Percentiles rank a stretch among this genome's conserved stretches.
These are phyloP conservation scores for Candida insectalens DNA, from an alignment of 805 yeast species.

Conservation along the genomic window DNA sequence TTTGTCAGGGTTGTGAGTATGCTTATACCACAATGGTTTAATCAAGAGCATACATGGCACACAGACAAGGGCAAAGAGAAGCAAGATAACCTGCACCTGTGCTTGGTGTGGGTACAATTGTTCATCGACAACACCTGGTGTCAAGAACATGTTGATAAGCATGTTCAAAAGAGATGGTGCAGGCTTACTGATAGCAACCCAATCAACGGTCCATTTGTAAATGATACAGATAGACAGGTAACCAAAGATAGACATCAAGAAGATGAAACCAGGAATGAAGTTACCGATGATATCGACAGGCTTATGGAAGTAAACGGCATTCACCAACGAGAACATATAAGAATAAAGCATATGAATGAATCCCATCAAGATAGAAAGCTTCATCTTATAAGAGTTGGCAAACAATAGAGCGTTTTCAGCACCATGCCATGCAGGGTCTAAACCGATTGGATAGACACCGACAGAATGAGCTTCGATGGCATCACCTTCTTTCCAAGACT, in stretches of 20 bases:
- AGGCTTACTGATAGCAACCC: constrained; percentile 66
- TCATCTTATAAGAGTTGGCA: constrained; percentile 96
- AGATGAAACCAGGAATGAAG: constrained; percentile 86
- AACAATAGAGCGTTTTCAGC: constrained; percentile 85
- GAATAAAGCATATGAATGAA: constrained; percentile 92
- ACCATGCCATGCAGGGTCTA: constrained; percentile 97
- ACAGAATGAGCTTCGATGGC: constrained; percentile 53
- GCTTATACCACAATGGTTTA: constrained; percentile 56
- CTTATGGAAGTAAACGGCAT: constrained; percentile 60
- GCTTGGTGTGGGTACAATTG: constrained; percentile 75
- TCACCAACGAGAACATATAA: constrained; percentile 73
- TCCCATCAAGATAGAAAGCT: constrained; percentile 89
- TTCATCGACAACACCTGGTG: constrained; percentile 85
- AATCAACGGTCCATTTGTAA: constrained; percentile 91
- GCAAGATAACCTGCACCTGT: constrained; percentile 58
- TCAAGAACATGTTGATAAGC: constrained; percentile 89
- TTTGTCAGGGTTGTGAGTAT: constrained; percentile 40
- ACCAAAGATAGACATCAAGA: constrained; percentile 96
- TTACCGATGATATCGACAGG: constrained; percentile 81
- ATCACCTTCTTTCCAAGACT: constrained; percentile 58
- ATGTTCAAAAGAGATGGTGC: constrained; percentile 93
- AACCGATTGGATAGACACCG: constrained; percentile 74
- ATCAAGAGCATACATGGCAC: constrained; percentile 86
- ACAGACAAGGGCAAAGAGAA: constrained; percentile 72
- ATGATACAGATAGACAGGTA: constrained; percentile 78